phyloP scores from a whole-genome alignment of 208 protist species.

The Leishmania amazonensis region DNA sequence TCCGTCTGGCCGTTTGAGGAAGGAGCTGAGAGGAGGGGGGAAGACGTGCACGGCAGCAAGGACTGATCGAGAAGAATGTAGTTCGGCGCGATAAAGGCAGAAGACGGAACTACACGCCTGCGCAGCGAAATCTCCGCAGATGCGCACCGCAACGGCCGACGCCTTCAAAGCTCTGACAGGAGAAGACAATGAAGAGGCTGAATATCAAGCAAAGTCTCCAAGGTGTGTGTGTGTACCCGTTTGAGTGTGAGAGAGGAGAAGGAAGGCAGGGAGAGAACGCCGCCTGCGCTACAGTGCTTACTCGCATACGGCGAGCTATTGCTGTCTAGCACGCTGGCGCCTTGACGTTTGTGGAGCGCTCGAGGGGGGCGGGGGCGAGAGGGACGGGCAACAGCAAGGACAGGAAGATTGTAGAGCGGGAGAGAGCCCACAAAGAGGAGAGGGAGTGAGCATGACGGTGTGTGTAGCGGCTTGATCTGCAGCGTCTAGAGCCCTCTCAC shows the following conservation, averaged over 20 bases:
- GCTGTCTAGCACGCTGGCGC: not conserved
- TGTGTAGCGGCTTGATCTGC: not conserved
- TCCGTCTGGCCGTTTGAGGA: not conserved
- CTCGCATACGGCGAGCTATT: not conserved
- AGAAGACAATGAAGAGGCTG: not conserved
- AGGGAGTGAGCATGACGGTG: not conserved
- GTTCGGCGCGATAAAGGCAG: not conserved
- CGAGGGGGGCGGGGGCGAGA: not conserved
- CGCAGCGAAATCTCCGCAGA: not conserved
- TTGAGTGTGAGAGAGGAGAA: not conserved
- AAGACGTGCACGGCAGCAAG: not conserved
- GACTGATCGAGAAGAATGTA: too few species aligned
- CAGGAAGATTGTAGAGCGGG: not conserved
- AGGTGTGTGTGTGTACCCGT: not conserved
- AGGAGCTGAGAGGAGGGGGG: conserved; percentile 7
- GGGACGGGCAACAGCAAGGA: not conserved
- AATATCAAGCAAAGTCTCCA: not conserved
- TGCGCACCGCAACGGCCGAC: not conserved
- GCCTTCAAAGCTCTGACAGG: not conserved
- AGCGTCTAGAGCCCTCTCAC: not conserved
- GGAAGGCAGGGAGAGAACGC: not conserved
- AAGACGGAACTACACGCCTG: not conserved
- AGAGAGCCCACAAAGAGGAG: not conserved
- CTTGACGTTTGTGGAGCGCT: not conserved
- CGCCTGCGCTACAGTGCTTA: not conserved